These are phyloP conservation scores for Laburnicola sp. DNA, from an alignment of 2,329 filamentous ascomycete genomes.

Conservation along the genomic window DNA sequence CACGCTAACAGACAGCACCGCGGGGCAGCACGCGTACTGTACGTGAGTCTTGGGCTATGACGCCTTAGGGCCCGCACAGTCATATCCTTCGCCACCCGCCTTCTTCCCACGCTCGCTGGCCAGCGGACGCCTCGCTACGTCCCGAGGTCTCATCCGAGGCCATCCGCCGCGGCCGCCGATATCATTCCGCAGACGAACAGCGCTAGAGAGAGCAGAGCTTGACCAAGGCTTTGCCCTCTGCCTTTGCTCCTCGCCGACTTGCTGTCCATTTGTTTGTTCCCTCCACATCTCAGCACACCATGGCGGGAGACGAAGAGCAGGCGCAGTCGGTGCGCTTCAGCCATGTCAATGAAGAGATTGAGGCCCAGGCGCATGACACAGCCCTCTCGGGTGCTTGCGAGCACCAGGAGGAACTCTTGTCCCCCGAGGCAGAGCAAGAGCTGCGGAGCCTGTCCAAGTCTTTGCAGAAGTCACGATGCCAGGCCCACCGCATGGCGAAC, in stretches of 20 bases:
- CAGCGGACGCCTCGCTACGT: not conserved
- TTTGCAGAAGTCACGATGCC: constrained; percentile 73
- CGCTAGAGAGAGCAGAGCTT: not conserved
- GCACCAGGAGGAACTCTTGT: constrained; percentile 36
- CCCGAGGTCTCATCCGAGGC: not conserved
- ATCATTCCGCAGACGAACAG: not conserved
- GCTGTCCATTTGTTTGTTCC: constrained; percentile 1
- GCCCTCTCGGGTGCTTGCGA: constrained; percentile 30
- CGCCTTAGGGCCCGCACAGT: constrained; percentile 1
- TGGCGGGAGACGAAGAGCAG: constrained; percentile 33
- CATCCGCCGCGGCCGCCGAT: constrained; percentile 1
- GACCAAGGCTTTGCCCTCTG: not conserved
- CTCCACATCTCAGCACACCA: constrained; percentile 21
- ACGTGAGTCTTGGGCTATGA: constrained; percentile 1
- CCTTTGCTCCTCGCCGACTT: not conserved
- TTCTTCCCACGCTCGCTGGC: not conserved
- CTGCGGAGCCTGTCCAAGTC: constrained; percentile 72
- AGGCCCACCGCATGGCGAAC: constrained; percentile 80
- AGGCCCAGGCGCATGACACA: constrained; percentile 40
- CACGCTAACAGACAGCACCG: constrained; percentile 3
- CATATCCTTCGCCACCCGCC: constrained; percentile 1
- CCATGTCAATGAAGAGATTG: constrained; percentile 45
- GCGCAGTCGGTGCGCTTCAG: constrained; percentile 47
- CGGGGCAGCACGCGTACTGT: not conserved
- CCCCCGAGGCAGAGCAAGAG: constrained; percentile 60